These are phyloP conservation scores for Stereocaulon alpinum DNA, from an alignment of 495 filamentous ascomycete species.

Conservation along the genomic window DNA sequence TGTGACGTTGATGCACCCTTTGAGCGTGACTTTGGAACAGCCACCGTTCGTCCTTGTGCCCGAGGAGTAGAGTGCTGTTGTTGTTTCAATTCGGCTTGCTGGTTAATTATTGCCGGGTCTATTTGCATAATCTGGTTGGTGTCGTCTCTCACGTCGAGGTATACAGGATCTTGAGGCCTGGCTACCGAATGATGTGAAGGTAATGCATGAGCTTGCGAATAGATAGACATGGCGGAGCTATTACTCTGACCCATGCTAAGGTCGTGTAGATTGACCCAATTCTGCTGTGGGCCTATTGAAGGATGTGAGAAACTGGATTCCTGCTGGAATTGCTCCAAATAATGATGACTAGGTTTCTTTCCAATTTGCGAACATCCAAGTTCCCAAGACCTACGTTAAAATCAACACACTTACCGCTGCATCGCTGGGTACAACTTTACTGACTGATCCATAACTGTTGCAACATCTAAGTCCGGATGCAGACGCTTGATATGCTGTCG, in stretches of 20 bases:
- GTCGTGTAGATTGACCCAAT: conserved; percentile 3
- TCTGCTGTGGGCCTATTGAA: no score
- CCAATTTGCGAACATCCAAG: conserved; percentile 7
- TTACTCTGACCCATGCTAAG: background rate
- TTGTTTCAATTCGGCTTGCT: background rate
- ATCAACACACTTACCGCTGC: conserved; percentile 16
- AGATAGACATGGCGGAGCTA: background rate
- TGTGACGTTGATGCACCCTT: background rate
- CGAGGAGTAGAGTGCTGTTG: background rate
- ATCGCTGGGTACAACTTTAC: conserved; percentile 14
- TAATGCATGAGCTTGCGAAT: no score
- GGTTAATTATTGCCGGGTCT: background rate
- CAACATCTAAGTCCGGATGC: conserved; percentile 49
- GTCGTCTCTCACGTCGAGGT: background rate
- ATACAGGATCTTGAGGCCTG: conserved; percentile 1
- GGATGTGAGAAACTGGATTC: no score
- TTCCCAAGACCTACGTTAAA: conserved; percentile 19
- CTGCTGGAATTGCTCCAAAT: background rate
- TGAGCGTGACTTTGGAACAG: background rate
- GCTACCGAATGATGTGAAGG: background rate
- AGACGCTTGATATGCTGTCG: conserved; percentile 73
- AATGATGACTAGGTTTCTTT: background rate
- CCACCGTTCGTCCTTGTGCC: background rate
- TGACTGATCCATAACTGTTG: conserved; percentile 45
- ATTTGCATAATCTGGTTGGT: background rate